phyloP scores from a whole-genome alignment of 2,329 filamentous ascomycete species.

The Fusarium verrucosum region DNA sequence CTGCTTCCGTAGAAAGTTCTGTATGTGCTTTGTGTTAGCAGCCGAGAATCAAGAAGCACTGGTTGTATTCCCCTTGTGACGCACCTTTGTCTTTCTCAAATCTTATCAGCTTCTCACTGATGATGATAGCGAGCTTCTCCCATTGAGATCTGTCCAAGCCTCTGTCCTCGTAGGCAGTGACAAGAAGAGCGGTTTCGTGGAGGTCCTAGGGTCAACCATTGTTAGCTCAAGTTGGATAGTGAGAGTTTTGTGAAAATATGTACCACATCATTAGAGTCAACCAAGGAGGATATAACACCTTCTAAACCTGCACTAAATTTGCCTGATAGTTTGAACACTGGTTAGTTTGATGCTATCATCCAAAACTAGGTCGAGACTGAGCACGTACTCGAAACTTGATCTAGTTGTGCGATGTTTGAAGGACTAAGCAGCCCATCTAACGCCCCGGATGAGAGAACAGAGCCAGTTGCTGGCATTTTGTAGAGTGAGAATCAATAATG shows the following conservation, averaged over 20 bases:
- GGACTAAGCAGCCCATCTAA: conserved; percentile 21
- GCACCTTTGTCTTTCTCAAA: conserved; percentile 3
- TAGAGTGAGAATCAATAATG: too few species aligned
- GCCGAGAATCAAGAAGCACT: background rate
- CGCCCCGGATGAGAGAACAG: background rate
- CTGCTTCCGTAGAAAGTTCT: conserved; percentile 38
- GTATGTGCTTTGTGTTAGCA: background rate
- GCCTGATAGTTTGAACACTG: background rate
- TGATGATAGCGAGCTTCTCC: background rate
- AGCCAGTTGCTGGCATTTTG: background rate
- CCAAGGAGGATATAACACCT: background rate
- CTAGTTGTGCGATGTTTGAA: conserved; percentile 17
- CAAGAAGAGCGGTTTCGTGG: conserved; percentile 1
- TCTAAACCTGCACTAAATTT: background rate
- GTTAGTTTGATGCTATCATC: background rate
- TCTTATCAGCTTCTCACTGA: conserved; percentile 3
- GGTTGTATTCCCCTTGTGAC: background rate
- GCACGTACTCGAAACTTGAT: conserved; percentile 21
- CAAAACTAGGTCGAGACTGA: background rate
- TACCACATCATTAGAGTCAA: background rate
- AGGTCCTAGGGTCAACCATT: conserved; percentile 14
- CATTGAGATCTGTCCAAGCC: background rate
- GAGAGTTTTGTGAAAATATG: background rate
- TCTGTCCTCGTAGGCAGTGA: background rate
- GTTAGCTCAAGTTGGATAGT: conserved; percentile 14